Evolutionary conservation across 768 basidiomycete species (phyloP).

Genomic region (Suillus variegatus): DNA sequence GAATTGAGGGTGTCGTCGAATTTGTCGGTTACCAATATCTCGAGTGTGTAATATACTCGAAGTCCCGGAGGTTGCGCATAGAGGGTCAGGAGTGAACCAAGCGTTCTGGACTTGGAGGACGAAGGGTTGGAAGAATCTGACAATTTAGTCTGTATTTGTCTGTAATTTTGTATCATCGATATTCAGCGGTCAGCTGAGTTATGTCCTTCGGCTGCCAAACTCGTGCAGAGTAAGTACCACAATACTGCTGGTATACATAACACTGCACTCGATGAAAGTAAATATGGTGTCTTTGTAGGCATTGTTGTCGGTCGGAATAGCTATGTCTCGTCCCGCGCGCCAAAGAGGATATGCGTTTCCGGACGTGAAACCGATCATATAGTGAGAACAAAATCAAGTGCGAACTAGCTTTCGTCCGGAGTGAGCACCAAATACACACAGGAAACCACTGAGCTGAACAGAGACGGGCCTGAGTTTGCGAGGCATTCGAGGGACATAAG

Average conservation of each 20-base stretch:
- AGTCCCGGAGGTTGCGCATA: too few species aligned
- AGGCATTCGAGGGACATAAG: too few species aligned
- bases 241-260: too few species aligned
- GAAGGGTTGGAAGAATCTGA: not conserved
- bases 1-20: not conserved
- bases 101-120: too few species aligned
- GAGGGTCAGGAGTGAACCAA: too few species aligned
- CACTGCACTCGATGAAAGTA: conserved; percentile 17
- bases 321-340: conserved; percentile 1
- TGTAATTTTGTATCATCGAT: not conserved
- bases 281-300: conserved; percentile 12
- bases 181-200: not conserved
- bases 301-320: not conserved
- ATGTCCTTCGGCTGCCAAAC: not conserved
- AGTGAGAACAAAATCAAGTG: conserved; percentile 1
- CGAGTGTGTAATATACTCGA: not conserved
- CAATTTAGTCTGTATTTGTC: not conserved
- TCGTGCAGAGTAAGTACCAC: too few species aligned
- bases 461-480: too few species aligned
- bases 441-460: too few species aligned
- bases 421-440: too few species aligned
- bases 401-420: too few species aligned
- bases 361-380: conserved; percentile 6
- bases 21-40: not conserved
- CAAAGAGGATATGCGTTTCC: conserved; percentile 17